Evolutionary conservation across 768 basidiomycete species (phyloP).

Genomic region (Phlegmacium glaucopus): DNA sequence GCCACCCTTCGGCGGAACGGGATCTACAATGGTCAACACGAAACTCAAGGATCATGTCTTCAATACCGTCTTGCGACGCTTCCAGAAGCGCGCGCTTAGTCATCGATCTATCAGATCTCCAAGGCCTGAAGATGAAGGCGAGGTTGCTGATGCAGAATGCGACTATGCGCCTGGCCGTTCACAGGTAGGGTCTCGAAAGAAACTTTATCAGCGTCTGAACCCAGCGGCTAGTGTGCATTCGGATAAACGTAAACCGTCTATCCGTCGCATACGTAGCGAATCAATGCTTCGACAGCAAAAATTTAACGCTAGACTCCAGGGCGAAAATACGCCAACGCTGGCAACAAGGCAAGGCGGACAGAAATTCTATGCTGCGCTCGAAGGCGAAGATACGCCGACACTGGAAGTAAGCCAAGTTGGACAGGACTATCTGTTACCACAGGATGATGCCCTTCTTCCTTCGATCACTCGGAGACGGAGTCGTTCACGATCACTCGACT

Average conservation of each 20-base stretch:
- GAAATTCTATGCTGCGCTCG: conserved; percentile 19
- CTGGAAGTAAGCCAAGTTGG: background rate
- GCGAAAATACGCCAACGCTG: conserved; percentile 4
- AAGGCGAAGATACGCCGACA: conserved; percentile 2
- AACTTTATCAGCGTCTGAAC: conserved; percentile 40
- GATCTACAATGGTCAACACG: conserved; percentile 91
- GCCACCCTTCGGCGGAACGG: conserved; percentile 81
- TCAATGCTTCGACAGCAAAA: conserved; percentile 38
- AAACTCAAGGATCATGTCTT: conserved; percentile 96
- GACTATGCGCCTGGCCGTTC: conserved; percentile 15
- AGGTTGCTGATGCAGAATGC: conserved; percentile 28
- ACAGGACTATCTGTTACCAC: background rate
- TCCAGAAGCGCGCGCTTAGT: conserved; percentile 48
- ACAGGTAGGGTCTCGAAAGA: conserved; percentile 29
- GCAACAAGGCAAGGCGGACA: background rate
- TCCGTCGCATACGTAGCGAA: conserved; percentile 71
- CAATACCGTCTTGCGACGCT: conserved; percentile 76
- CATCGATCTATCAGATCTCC: conserved; percentile 34
- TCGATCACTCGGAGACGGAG: conserved; percentile 41
- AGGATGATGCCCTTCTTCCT: conserved; percentile 18
- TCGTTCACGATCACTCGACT: conserved; percentile 40
- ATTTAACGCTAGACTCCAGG: conserved; percentile 15
- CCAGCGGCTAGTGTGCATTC: conserved; percentile 37
- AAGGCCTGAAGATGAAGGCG: conserved; percentile 55
- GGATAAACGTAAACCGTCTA: conserved; percentile 28